Base-by-base conservation (phyloP, 2,329 filamentous ascomycete species). In the Capronia epimyces region DNA sequence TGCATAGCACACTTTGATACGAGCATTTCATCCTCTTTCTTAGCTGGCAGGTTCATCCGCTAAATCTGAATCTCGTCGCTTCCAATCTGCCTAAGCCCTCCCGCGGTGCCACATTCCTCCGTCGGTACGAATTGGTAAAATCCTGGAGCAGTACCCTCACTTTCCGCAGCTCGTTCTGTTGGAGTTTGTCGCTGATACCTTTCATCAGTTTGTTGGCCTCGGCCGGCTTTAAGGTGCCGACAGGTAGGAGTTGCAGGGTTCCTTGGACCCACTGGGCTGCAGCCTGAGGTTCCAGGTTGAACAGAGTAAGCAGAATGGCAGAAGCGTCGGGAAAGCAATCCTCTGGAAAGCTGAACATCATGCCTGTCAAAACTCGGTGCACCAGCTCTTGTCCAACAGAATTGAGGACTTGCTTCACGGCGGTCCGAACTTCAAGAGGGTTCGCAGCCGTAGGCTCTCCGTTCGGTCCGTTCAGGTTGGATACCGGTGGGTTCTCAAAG, bases 341-440 rank as follows among this genome's bases (percentile, higher is more conserved):
- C 37, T 87, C 82, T 0, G 93, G 94, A 71, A 98, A 98, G 0
- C 86, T 94, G 67, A 96, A 96, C 91, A 98, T 97, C 90, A 98
- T 95, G 53, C 93, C 93, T 1, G 90, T 93, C 73, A 98, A 78
- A 51, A 95, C 84, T 57, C 90, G 86, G 69, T 95, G 91, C 6
- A 93, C 84, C 22, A 98, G 75, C 49, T 82, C 73, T 63, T 89
- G 84, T 31, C 93, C 89, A 57, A 89, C 82, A 1, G 76, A 72
- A 1, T 77, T 58, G 20, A 95, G 72, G 46, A 96, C 77, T 53
- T 80, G 77, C 67, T 85, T 87, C 52, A 97, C 85, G 6, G 84
- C 79, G 27, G 76, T 75, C 60, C 82, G 84, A 20, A 95, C 78
- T 60, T 90, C 83, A 2, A 80, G 75, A 0, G 85, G 79, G 44